A percentile compares a stretch with the other conserved stretches of the same genome.
These are phyloP conservation scores for Populus pruinosa DNA, from an alignment of 345 rosid species.

Conservation along the genomic window DNA sequence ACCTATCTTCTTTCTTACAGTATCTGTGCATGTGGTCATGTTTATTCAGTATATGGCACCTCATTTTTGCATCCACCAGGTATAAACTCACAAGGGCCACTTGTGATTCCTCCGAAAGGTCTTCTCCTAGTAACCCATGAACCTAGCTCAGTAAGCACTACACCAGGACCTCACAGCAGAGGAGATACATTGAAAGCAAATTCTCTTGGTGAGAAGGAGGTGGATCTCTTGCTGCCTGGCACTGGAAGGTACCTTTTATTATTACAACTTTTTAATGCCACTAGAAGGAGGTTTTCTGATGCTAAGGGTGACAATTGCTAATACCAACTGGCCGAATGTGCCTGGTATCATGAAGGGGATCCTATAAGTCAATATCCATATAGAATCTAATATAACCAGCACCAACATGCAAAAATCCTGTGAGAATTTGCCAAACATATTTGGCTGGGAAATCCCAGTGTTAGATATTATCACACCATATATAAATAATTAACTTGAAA, in stretches of 20 bases:
- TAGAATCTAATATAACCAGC: background rate
- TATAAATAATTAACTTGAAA: no score
- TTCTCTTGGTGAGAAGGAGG: conserved; percentile 75
- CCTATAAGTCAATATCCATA: background rate
- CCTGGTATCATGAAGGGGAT: background rate
- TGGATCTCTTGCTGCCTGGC: conserved; percentile 82
- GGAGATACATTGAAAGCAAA: conserved; percentile 68
- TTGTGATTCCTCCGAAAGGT: conserved; percentile 59
- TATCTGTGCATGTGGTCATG: background rate
- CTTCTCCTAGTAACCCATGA: conserved; percentile 70
- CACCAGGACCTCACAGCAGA: conserved; percentile 84
- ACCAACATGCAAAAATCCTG: background rate
- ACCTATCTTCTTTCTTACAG: background rate
- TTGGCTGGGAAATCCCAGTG: background rate
- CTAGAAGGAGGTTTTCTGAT: background rate
- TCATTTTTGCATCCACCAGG: conserved; percentile 31
- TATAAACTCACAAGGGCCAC: conserved; percentile 42
- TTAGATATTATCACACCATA: background rate
- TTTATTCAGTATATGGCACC: conserved; percentile 11
- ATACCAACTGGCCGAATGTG: background rate
- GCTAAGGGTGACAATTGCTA: background rate
- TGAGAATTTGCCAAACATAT: background rate
- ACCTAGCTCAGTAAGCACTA: conserved; percentile 58
- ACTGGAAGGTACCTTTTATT: conserved; percentile 56
- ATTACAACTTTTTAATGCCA: background rate